These are phyloP conservation scores for Tolypocladium endophyticum DNA, from an alignment of 2,329 filamentous ascomycete species.

Conservation along the genomic window DNA sequence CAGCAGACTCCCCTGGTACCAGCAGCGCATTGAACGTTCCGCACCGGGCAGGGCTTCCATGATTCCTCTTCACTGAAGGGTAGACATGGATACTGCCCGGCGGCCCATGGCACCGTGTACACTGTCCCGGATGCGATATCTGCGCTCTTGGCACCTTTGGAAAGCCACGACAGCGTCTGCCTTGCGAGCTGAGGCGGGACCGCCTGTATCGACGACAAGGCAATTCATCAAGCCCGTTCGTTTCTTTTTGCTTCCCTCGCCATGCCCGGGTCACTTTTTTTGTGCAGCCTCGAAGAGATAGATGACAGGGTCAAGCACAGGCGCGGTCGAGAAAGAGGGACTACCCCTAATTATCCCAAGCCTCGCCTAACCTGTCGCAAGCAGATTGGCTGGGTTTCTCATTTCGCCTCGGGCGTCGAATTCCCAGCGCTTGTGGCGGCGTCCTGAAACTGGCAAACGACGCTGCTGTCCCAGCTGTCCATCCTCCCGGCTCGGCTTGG, in stretches of 20 bases:
- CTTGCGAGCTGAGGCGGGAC: background rate
- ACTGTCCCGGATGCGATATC: background rate
- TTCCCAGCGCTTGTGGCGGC: background rate
- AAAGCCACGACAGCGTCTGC: background rate
- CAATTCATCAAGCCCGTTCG: background rate
- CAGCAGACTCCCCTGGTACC: background rate
- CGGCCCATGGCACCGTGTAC: background rate
- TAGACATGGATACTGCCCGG: background rate
- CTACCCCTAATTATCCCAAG: background rate
- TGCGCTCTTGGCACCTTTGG: background rate
- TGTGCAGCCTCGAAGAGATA: background rate
- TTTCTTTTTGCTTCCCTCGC: background rate
- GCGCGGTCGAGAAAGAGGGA: background rate
- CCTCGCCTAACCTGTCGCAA: constrained; percentile 1
- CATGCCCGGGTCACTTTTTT: background rate
- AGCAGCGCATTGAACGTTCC: background rate
- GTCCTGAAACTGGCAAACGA: background rate
- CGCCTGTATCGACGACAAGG: background rate
- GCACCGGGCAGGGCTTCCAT: background rate
- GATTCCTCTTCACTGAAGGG: background rate
- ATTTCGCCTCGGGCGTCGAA: background rate
- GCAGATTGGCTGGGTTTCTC: constrained; percentile 9
- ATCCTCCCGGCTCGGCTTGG: background rate
- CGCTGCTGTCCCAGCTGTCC: background rate
- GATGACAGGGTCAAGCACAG: background rate